Conservation (phyloP, 2,329 filamentous ascomycete species). For the Tympanopsis confertula region DNA sequence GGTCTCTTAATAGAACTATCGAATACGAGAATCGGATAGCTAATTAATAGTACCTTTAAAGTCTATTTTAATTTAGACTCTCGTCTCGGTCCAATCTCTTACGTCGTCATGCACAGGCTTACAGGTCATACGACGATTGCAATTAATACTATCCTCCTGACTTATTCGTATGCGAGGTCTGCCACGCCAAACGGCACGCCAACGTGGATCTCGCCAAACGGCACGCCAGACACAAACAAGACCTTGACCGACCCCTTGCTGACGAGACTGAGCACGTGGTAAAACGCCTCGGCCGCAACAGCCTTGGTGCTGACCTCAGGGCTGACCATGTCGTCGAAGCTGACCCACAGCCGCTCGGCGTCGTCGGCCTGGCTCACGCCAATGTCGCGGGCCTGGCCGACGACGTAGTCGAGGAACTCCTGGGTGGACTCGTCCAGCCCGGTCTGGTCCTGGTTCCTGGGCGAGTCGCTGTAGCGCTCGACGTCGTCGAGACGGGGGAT, state of each 20-base stretch:
- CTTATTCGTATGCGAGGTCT: no score
- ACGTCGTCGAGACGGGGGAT: not conserved
- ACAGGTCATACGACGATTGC: no score
- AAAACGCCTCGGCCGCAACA: slow-evolving; percentile 64
- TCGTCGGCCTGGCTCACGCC: slow-evolving; percentile 18
- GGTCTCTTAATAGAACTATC: no score
- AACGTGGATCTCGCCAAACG: slow-evolving; percentile 35
- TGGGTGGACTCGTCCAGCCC: slow-evolving; percentile 30
- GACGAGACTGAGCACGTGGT: slow-evolving; percentile 61
- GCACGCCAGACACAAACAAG: slow-evolving; percentile 37
- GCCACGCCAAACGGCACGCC: no score
- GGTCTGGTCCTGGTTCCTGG: slow-evolving; percentile 7
- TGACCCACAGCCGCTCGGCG: slow-evolving; percentile 32
- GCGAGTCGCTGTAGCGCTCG: slow-evolving; percentile 2
- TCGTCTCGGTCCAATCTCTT: no score
- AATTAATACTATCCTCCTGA: no score
- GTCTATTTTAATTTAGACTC: no score
- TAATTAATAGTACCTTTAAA: no score
- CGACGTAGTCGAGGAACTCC: slow-evolving; percentile 32
- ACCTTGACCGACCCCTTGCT: slow-evolving; percentile 54
- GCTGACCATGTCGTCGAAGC: slow-evolving; percentile 61
- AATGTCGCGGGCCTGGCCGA: slow-evolving; percentile 17
- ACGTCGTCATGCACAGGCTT: no score
- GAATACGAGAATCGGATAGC: no score
- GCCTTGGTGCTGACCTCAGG: slow-evolving; percentile 37